phyloP scores from a whole-genome alignment of 2,329 filamentous ascomycete species.

The Lojkania enalia region DNA sequence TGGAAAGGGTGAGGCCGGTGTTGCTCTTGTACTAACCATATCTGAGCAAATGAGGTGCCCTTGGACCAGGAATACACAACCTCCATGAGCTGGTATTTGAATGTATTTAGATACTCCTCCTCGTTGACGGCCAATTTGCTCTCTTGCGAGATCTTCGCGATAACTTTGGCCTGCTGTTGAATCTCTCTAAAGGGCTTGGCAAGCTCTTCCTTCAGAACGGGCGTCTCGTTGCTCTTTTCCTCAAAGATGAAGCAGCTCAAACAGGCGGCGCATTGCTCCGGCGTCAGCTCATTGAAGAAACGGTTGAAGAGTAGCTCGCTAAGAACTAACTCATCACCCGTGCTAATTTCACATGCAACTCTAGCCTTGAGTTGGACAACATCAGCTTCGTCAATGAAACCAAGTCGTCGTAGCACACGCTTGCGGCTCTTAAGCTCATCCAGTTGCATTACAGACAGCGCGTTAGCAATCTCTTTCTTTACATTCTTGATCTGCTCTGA shows the following conservation, averaged over 20 bases:
- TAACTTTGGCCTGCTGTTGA: conserved; percentile 79
- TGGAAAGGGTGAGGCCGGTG: background rate
- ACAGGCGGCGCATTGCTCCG: conserved; percentile 83
- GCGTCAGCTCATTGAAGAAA: conserved; percentile 94
- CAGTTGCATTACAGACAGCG: conserved; percentile 85
- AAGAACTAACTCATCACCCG: conserved; percentile 90
- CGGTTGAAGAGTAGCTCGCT: conserved; percentile 94
- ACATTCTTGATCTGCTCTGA: conserved; percentile 79
- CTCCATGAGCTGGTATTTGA: conserved; percentile 97
- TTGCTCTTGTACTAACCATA: conserved; percentile 70
- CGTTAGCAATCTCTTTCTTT: conserved; percentile 84
- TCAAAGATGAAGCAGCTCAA: conserved; percentile 97
- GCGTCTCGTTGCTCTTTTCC: conserved; percentile 81
- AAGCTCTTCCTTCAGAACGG: conserved; percentile 76
- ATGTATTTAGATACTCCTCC: conserved; percentile 84
- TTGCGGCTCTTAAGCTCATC: conserved; percentile 97
- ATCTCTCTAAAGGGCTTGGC: conserved; percentile 85
- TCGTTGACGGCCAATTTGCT: conserved; percentile 94
- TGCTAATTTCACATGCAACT: conserved; percentile 96
- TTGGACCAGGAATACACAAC: conserved; percentile 92
- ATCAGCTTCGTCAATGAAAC: conserved; percentile 93
- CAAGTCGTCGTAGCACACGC: conserved; percentile 87
- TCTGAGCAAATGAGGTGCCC: conserved; percentile 86
- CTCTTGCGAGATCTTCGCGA: conserved; percentile 93
- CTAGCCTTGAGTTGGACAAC: conserved; percentile 96